Evolutionary conservation across 441 rosid species (phyloP).

Genomic region (Populus hybrid): DNA sequence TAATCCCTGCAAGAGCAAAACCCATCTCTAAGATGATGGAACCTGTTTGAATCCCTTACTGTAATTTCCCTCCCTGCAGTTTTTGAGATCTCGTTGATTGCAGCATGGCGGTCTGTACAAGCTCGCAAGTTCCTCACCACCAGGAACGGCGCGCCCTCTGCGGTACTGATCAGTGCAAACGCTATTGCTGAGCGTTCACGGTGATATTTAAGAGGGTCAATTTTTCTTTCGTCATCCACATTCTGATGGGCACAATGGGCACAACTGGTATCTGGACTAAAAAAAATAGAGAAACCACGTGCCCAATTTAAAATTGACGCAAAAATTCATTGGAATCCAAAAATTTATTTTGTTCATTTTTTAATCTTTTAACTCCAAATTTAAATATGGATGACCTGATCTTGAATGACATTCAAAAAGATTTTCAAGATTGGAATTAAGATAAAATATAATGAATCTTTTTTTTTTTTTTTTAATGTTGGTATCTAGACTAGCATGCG

Average conservation of each 20-base stretch:
- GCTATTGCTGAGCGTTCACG: conserved; percentile 77
- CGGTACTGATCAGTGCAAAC: conserved; percentile 69
- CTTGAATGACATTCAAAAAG: too few relatives aligned
- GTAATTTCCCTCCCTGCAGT: conserved; percentile 60
- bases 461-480: too few relatives aligned
- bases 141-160: conserved; percentile 60
- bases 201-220: conserved; percentile 71
- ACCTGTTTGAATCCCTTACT: conserved; percentile 76
- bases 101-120: conserved; percentile 74
- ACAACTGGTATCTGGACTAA: conserved; percentile 46
- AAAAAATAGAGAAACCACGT: too few relatives aligned
- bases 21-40: conserved; percentile 74
- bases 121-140: conserved; percentile 79
- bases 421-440: too few relatives aligned
- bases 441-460: too few relatives aligned
- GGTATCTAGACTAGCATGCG: too few relatives aligned
- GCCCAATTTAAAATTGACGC: too few relatives aligned
- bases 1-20: conserved; percentile 73
- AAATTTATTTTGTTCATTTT: too few relatives aligned
- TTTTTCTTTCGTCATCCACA: conserved; percentile 52
- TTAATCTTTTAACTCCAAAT: too few relatives aligned
- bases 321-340: too few relatives aligned
- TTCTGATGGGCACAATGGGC: conserved; percentile 65
- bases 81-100: conserved; percentile 70
- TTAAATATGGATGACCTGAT: too few relatives aligned